Percentiles rank a stretch among this genome's conserved stretches.
Evolutionary conservation across 1,284 basidiomycete species (phyloP).

Genomic region (Leccinum fuscescens): DNA sequence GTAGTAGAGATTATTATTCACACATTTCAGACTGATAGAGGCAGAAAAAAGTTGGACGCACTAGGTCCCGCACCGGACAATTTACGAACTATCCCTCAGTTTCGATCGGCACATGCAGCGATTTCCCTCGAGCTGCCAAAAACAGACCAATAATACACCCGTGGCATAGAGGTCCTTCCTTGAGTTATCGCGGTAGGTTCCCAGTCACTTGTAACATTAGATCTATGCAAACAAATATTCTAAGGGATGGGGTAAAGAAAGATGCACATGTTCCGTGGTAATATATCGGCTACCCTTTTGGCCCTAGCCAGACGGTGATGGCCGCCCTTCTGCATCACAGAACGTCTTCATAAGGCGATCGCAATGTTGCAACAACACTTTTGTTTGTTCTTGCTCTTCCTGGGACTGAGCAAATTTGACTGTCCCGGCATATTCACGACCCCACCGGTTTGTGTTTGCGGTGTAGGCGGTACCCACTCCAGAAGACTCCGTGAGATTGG

Average conservation of each 20-base stretch:
- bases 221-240: neutral
- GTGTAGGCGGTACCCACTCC: conserved; percentile 44
- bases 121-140: conserved; percentile 29
- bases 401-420: conserved; percentile 52
- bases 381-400: conserved; percentile 41
- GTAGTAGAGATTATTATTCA: neutral
- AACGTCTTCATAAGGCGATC: conserved; percentile 43
- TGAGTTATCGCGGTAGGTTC: neutral
- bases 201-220: neutral
- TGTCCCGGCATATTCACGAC: conserved; percentile 50
- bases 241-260: neutral
- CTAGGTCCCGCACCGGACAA: conserved; percentile 57
- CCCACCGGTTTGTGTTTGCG: conserved; percentile 56
- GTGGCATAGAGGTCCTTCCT: neutral
- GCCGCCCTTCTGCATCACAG: conserved; percentile 28
- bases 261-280: neutral
- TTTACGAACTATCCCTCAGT: conserved; percentile 67
- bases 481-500: conserved; percentile 8
- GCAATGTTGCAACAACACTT: conserved; percentile 50
- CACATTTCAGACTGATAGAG: conserved; percentile 56
- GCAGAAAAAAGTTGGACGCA: conserved; percentile 58
- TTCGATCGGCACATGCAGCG: conserved; percentile 38
- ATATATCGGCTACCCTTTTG: neutral
- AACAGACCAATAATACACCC: conserved; percentile 7
- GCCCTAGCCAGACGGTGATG: conserved; percentile 14